These are phyloP conservation scores for Thraustochytrium striatum DNA, from an alignment of 352 stramenopile genomes.

Conservation along the genomic window DNA sequence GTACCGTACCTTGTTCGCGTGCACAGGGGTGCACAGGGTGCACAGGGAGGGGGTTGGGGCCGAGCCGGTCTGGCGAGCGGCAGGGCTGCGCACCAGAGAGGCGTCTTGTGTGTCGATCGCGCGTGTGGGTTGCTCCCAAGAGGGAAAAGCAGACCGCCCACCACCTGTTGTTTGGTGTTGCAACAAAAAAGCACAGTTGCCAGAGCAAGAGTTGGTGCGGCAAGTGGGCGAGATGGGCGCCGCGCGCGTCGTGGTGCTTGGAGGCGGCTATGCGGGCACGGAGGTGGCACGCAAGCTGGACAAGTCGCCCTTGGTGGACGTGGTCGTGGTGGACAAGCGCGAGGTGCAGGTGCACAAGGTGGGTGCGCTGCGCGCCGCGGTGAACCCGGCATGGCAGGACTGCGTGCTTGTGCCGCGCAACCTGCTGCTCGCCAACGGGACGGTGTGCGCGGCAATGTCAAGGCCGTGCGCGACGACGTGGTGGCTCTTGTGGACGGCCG, in stretches of 20 bases:
- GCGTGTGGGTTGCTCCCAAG: too few relatives aligned
- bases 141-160: too few relatives aligned
- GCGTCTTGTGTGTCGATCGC: too few relatives aligned
- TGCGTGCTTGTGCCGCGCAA: constrained; percentile 2
- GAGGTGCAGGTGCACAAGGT: constrained; percentile 6
- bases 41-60: too few relatives aligned
- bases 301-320: not conserved
- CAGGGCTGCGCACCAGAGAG: too few relatives aligned
- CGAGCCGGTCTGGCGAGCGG: too few relatives aligned
- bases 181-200: too few relatives aligned
- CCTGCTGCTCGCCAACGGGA: not conserved
- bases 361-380: not conserved
- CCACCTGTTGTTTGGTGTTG: too few relatives aligned
- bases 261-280: not conserved
- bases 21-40: too few relatives aligned
- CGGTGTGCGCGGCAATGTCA: not conserved
- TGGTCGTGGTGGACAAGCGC: not conserved
- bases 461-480: not conserved
- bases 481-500: not conserved
- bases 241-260: constrained; percentile 4
- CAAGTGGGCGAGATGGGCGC: too few relatives aligned
- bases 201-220: too few relatives aligned
- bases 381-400: not conserved
- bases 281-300: not conserved
- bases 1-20: too few relatives aligned